These are phyloP conservation scores for Cicer judaicum DNA, from an alignment of 306 rosid species.

Conservation along the genomic window DNA sequence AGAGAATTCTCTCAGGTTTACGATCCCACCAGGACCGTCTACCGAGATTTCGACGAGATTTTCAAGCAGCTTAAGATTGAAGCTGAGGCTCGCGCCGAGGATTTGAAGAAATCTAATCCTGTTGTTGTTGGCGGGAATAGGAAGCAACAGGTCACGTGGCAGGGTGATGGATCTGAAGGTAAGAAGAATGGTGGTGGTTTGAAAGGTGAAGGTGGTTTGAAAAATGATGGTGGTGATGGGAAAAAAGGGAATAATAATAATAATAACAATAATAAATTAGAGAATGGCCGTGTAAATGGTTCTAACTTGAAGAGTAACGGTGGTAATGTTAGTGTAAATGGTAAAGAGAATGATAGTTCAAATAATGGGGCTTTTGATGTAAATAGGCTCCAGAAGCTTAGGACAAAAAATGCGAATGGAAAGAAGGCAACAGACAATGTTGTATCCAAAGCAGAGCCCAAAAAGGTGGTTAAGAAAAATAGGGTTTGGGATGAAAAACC, in stretches of 20 bases:
- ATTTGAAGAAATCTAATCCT: slow-evolving; percentile 70
- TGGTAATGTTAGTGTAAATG: slow-evolving; percentile 47
- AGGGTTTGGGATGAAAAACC: slow-evolving; percentile 90
- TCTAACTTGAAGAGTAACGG: slow-evolving; percentile 54
- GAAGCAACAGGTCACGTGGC: slow-evolving; percentile 62
- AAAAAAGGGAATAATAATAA: slow-evolving; percentile 44
- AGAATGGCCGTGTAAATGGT: slow-evolving; percentile 65
- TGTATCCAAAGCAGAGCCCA: slow-evolving; percentile 71
- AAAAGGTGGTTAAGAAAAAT: slow-evolving; percentile 78
- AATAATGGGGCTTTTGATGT: slow-evolving; percentile 96
- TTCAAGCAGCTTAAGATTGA: slow-evolving; percentile 73
- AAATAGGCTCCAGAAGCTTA: slow-evolving; percentile 88
- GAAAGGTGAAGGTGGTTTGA: slow-evolving; percentile 51
- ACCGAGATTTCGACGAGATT: slow-evolving; percentile 73
- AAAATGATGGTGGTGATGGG: slow-evolving; percentile 42
- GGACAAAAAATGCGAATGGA: slow-evolving; percentile 71
- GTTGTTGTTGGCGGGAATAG: slow-evolving; percentile 11
- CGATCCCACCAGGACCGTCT: slow-evolving; percentile 62
- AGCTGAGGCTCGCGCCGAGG: slow-evolving; percentile 89
- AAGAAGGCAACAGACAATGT: slow-evolving; percentile 58
- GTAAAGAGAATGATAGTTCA: slow-evolving; percentile 76
- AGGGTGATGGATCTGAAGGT: slow-evolving; percentile 64
- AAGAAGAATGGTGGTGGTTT: slow-evolving; percentile 48
- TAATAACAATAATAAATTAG: slow-evolving; percentile 43
- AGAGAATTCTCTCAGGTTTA: slow-evolving; percentile 71